Conservation (phyloP, 2,329 filamentous ascomycete species). For the Pseudocercospora pini-densiflorae region DNA sequence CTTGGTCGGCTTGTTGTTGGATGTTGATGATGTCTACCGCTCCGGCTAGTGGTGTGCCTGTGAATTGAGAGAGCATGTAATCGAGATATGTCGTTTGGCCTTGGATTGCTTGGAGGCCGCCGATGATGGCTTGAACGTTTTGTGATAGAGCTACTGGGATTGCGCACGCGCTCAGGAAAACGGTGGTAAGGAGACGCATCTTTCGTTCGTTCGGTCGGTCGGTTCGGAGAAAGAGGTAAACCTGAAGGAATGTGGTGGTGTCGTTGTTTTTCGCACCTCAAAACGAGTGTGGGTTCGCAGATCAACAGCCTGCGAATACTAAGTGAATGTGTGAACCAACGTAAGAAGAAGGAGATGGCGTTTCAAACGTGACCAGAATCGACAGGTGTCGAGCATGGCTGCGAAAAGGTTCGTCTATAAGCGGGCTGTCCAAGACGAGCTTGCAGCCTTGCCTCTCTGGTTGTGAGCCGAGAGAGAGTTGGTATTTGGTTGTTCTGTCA, state of each 20-base stretch:
- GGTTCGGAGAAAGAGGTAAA: background rate
- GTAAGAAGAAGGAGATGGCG: slow-evolving; percentile 5
- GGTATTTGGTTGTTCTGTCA: slow-evolving; percentile 1
- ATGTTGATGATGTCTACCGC: slow-evolving; percentile 9
- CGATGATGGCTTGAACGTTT: slow-evolving; percentile 4
- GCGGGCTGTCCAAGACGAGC: background rate
- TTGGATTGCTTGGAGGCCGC: slow-evolving; percentile 11
- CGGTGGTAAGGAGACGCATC: slow-evolving; percentile 1
- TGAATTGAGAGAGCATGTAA: slow-evolving; percentile 1
- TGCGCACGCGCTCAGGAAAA: background rate
- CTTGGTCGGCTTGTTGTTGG: slow-evolving; percentile 7
- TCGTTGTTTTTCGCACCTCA: background rate
- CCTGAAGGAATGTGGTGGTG: background rate
- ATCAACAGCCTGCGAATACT: background rate
- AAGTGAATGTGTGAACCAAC: background rate
- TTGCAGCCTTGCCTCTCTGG: background rate
- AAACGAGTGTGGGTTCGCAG: slow-evolving; percentile 3
- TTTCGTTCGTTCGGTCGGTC: background rate
- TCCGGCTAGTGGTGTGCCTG: slow-evolving; percentile 1
- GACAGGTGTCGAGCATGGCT: background rate
- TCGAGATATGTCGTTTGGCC: background rate
- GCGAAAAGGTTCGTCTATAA: slow-evolving; percentile 1
- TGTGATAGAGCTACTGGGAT: background rate
- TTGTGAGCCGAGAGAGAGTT: background rate
- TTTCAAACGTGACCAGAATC: slow-evolving; percentile 1